phyloP scores from a whole-genome alignment of 2,329 filamentous ascomycete genomes.

The Colletotrichum chrysophilum region DNA sequence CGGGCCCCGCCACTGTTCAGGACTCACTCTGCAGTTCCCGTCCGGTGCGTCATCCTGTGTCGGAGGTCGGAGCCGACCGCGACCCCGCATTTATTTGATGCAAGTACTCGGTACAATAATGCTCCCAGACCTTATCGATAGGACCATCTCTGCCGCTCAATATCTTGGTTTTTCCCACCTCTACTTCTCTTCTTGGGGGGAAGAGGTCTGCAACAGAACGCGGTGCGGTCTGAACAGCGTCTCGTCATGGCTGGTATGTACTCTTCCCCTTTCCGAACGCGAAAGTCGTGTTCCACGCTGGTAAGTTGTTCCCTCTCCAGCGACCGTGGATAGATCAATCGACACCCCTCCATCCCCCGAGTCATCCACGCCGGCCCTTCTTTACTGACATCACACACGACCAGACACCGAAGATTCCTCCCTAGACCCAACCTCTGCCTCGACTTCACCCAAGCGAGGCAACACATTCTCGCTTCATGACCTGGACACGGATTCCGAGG shows the following conservation, averaged over 20 bases:
- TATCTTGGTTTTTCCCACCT: background rate
- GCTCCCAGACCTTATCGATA: background rate
- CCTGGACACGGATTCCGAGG: conserved; percentile 18
- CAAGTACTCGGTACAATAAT: background rate
- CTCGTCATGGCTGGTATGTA: conserved; percentile 24
- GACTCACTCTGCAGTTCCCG: background rate
- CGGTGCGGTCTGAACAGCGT: background rate
- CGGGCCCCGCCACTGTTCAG: background rate
- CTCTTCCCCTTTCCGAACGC: background rate
- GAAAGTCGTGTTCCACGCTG: conserved; percentile 3
- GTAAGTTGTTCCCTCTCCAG: conserved; percentile 3
- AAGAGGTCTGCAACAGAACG: background rate
- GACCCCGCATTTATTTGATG: background rate
- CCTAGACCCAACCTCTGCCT: conserved; percentile 18
- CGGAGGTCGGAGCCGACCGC: conserved; percentile 15
- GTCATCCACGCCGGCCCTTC: background rate
- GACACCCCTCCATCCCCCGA: background rate
- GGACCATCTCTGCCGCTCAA: background rate
- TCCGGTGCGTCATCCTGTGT: background rate
- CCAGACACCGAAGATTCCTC: background rate
- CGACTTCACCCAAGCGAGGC: conserved; percentile 20
- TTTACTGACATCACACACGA: background rate
- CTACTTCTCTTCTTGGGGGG: background rate
- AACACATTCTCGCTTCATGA: conserved; percentile 6
- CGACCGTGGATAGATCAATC: background rate